A percentile compares a stretch with the other conserved stretches of the same genome.
Conservation (phyloP, 1,284 basidiomycete species). For the Lentinula novae-zelandiae region DNA sequence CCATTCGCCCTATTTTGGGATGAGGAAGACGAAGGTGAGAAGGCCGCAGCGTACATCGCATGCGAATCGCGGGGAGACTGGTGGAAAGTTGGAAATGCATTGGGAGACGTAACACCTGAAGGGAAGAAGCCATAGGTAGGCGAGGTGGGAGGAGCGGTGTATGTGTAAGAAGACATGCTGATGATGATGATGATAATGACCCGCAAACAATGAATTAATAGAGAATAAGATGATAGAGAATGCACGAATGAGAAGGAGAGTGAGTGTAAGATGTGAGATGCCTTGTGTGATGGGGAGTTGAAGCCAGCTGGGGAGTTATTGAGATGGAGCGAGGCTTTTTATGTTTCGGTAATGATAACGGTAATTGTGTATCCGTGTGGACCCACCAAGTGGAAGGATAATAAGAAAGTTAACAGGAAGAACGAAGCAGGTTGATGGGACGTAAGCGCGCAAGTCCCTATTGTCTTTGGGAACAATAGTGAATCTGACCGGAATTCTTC, state of each 20-base stretch:
- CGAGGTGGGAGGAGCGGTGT: slow-evolving; percentile 38
- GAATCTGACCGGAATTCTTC: not conserved
- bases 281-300: slow-evolving; percentile 5
- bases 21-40: slow-evolving; percentile 31
- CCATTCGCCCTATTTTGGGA: slow-evolving; percentile 8
- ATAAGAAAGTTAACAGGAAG: not conserved
- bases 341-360: not conserved
- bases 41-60: slow-evolving; percentile 54
- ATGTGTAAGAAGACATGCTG: slow-evolving; percentile 45
- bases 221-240: not conserved
- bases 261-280: not conserved
- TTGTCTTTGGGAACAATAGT: slow-evolving; percentile 1
- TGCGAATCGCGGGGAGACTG: slow-evolving; percentile 65
- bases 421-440: not conserved
- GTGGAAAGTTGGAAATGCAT: slow-evolving; percentile 61
- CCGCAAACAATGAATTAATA: too few species aligned
- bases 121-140: slow-evolving; percentile 53
- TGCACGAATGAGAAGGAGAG: not conserved
- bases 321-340: slow-evolving; percentile 3
- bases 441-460: not conserved
- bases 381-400: slow-evolving; percentile 1
- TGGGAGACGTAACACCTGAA: slow-evolving; percentile 50
- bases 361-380: slow-evolving; percentile 9
- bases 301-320: slow-evolving; percentile 4
- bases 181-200: slow-evolving; percentile 11